Base-by-base conservation (phyloP, 176 grass and related monocot genomes). In the Pontederia paniculata region DNA sequence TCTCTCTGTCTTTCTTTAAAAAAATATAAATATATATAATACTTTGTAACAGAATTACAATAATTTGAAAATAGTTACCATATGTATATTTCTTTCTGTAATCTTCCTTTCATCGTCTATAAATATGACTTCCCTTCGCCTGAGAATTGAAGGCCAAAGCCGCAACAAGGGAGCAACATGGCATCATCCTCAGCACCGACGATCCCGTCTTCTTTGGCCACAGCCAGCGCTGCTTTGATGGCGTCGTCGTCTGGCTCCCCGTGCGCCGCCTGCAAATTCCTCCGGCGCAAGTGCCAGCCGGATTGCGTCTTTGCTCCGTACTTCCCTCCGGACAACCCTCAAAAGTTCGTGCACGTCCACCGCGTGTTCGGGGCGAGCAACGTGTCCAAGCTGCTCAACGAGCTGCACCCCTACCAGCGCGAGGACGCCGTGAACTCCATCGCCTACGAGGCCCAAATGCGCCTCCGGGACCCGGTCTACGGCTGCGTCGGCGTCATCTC, bases 271-370 rank as follows among this genome's bases (percentile, higher is more conserved):
- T 97, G 93, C 86, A 97, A 97, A 77, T 97, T 97, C 62, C 86
- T 97, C 17, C 83, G 93, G 0, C 93, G 93, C 58, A 97, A 90
- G 68, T 97, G 93, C 80, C 93, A 97, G 48, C 93, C 93, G 0
- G 93, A 97, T 66, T 97, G 93, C 73, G 93, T 97, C 53, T 97
- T 97, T 50, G 93, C 93, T 52, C 93, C 93, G 44, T 97, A 97
- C 76, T 97, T 97, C 64, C 93, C 93, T 48, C 93, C 93, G 54
- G 93, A 97, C 69, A 86, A 90, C 74, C 86, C 93, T 19, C 86
- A 89, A 63, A 97, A 97, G 80, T 97, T 97, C 74, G 80, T 90
- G 61, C 86, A 97, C 77, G 93, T 97, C 44, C 93, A 97, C 71
- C 86, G 86, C 50, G 93, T 97, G 17, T 97, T 97, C 68, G 93